A percentile compares a stretch with the other conserved stretches of the same genome.
Conservation (phyloP, 345 rosid genomes). For the Linum trigynum region DNA sequence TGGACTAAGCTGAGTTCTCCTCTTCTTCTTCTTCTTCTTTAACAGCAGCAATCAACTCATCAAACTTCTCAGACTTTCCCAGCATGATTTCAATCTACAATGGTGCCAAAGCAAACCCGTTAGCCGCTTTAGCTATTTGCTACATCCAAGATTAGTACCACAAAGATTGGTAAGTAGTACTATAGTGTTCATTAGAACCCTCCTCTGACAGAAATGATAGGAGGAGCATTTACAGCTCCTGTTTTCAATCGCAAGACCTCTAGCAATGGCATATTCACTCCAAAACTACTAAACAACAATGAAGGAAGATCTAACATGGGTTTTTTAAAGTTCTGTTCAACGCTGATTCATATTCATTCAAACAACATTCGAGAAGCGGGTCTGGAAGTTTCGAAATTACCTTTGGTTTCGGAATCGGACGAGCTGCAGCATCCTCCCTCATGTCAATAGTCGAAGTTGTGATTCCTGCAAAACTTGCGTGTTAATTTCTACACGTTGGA, state of each 20-base stretch:
- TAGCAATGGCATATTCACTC: no score
- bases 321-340: no score
- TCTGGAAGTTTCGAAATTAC: conserved; percentile 15
- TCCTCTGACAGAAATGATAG: no score
- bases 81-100: conserved; percentile 53
- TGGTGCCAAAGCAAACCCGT: neutral
- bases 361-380: neutral
- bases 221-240: no score
- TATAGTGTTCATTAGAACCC: no score
- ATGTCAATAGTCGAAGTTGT: conserved; percentile 46
- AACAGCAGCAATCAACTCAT: conserved; percentile 65
- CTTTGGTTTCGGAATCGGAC: conserved; percentile 65
- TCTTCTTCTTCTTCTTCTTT: conserved; percentile 25
- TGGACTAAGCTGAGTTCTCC: neutral
- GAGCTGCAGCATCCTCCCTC: conserved; percentile 50
- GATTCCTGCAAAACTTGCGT: conserved; percentile 22
- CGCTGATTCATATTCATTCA: neutral
- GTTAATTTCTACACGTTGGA: neutral
- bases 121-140: no score
- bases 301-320: no score
- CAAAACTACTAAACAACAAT: no score
- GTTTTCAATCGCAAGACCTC: no score
- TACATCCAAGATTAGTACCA: no score
- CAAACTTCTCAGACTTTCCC: conserved; percentile 60
- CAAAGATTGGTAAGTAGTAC: no score